Evolutionary conservation across 2,329 filamentous ascomycete genomes (phyloP).

Genomic region (Paraconiothyrium sp.): DNA sequence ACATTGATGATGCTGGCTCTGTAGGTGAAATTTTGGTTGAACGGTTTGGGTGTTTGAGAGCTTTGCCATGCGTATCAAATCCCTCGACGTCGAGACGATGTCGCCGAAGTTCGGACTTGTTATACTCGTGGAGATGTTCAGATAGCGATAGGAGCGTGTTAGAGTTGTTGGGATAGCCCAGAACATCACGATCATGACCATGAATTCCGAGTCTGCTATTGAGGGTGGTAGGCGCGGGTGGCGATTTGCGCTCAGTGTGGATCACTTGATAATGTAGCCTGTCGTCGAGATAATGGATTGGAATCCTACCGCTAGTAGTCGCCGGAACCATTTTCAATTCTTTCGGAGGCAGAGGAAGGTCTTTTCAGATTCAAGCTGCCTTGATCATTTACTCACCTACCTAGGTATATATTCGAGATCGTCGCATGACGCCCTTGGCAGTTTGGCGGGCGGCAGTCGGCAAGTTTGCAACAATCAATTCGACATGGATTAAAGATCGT

Average conservation of each 20-base stretch:
- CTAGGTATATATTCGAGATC: not conserved
- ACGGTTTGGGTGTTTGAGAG: not conserved
- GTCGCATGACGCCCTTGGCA: not conserved
- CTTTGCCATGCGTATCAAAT: not conserved
- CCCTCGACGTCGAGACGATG: not conserved
- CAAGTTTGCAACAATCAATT: conserved; percentile 8
- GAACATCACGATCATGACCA: not conserved
- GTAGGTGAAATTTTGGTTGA: not conserved
- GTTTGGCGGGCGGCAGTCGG: not conserved
- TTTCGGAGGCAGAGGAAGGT: not conserved
- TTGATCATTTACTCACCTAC: not conserved
- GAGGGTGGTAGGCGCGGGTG: not conserved
- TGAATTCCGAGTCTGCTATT: not conserved
- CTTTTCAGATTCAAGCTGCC: not conserved
- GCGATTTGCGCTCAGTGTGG: not conserved
- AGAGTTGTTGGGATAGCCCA: not conserved
- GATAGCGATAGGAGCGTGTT: not conserved
- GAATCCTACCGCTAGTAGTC: not conserved
- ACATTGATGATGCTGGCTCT: not conserved
- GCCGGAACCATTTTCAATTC: not conserved
- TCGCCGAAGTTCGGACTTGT: not conserved
- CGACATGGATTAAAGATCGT: not conserved
- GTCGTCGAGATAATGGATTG: not conserved
- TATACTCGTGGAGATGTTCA: not conserved
- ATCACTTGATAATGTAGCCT: not conserved